Evolutionary conservation across 805 yeast genomes (phyloP).

Genomic region (Lipomyces anomalus): DNA sequence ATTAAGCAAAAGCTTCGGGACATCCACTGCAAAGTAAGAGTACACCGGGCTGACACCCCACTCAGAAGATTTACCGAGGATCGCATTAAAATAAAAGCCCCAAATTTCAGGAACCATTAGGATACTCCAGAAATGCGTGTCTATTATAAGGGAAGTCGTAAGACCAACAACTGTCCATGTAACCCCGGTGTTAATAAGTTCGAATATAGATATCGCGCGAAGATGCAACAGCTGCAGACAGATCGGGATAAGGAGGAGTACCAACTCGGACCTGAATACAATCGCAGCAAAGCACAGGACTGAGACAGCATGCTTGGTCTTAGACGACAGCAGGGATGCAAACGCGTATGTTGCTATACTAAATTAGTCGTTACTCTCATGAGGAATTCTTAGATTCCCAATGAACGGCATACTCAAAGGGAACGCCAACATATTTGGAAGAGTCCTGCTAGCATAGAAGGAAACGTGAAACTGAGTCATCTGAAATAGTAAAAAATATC

Average conservation of each 20-base stretch:
- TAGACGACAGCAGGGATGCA: conserved; percentile 5
- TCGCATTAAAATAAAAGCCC: conserved; percentile 67
- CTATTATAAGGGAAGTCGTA: conserved; percentile 46
- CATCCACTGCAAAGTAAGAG: conserved; percentile 57
- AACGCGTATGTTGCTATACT: conserved; percentile 8
- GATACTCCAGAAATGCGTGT: conserved; percentile 69
- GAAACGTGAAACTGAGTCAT: conserved; percentile 72
- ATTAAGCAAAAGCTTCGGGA: conserved; percentile 37
- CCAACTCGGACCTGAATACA: conserved; percentile 68
- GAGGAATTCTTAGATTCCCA: no score
- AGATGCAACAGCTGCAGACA: conserved; percentile 40
- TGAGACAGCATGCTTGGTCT: conserved; percentile 37
- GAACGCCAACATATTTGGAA: conserved; percentile 77
- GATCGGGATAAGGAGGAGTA: conserved; percentile 46
- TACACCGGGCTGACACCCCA: conserved; percentile 82
- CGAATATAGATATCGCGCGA: conserved; percentile 42
- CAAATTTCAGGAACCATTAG: conserved; percentile 66
- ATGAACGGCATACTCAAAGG: conserved; percentile 52
- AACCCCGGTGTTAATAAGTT: conserved; percentile 38
- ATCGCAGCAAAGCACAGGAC: conserved; percentile 57
- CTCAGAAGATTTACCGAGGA: conserved; percentile 62
- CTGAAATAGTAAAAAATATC: conserved; percentile 57
- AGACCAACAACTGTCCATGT: conserved; percentile 53
- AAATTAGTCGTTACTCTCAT: background rate
- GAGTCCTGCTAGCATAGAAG: conserved; percentile 74